A percentile compares a stretch with the other conserved stretches of the same genome.
phyloP scores from a whole-genome alignment of 225 moss, liverwort and hornwort species.

The Ulota crispa region DNA sequence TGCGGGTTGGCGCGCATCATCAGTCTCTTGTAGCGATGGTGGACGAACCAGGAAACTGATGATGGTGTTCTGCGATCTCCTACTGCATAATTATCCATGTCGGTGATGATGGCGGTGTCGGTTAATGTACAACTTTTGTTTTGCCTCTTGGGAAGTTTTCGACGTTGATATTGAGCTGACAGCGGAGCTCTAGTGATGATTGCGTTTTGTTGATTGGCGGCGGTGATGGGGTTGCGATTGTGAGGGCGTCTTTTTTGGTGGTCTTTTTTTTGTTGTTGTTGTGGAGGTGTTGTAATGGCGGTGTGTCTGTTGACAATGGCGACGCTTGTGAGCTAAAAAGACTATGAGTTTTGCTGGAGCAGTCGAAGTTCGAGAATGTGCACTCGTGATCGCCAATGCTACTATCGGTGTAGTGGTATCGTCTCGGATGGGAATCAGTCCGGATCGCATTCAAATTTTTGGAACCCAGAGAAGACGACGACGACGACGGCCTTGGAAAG shows the following conservation, averaged over 20 bases:
- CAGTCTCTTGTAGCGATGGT: background rate
- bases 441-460: conserved; percentile 3
- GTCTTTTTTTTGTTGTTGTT: background rate
- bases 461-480: conserved; percentile 8
- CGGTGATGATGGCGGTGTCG: background rate
- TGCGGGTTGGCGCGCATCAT: background rate
- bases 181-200: background rate
- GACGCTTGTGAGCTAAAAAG: background rate
- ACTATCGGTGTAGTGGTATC: background rate
- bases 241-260: background rate
- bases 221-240: background rate
- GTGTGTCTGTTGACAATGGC: background rate
- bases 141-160: background rate
- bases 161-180: conserved; percentile 8
- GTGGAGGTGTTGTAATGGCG: background rate
- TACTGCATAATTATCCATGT: background rate
- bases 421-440: conserved; percentile 16
- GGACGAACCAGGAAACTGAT: background rate
- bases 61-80: background rate
- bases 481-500: background rate
- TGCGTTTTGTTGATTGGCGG: conserved; percentile 7
- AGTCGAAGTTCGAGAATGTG: background rate
- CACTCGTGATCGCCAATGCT: background rate
- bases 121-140: background rate
- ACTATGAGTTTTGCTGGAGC: background rate